phyloP scores from a whole-genome alignment of 805 yeast genomes.

The Middelhovenomyces tepae region DNA sequence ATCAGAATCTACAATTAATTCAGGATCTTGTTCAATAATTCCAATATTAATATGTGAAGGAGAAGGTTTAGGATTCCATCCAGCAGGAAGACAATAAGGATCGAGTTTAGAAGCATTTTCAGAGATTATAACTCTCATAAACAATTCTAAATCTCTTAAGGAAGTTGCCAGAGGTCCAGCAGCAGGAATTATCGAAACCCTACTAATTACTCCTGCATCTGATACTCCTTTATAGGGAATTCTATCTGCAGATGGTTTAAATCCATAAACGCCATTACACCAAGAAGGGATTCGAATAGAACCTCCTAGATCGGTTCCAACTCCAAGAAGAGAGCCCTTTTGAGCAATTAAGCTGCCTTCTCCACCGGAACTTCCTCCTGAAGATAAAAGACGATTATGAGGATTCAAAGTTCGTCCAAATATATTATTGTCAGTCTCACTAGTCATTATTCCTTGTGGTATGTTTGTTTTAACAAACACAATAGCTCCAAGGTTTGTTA shows the following conservation, averaged over 20 bases:
- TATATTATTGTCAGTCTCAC: constrained; percentile 38
- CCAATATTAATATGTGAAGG: too few species aligned
- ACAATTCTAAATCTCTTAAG: constrained; percentile 55
- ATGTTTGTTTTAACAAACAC: constrained; percentile 52
- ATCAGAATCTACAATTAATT: neutral
- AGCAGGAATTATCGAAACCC: constrained; percentile 53
- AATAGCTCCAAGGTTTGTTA: constrained; percentile 47
- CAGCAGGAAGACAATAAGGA: too few species aligned
- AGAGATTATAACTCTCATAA: constrained; percentile 44
- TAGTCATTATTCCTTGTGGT: constrained; percentile 50
- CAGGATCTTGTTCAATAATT: neutral
- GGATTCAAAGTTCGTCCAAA: constrained; percentile 43
- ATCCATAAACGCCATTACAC: constrained; percentile 33
- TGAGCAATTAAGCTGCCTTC: constrained; percentile 41
- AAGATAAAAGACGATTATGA: constrained; percentile 32
- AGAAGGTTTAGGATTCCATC: too few species aligned
- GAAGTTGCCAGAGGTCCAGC: constrained; percentile 59
- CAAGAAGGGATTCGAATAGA: constrained; percentile 41
- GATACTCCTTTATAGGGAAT: constrained; percentile 18
- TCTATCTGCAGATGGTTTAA: constrained; percentile 40
- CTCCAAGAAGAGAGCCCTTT: constrained; percentile 40
- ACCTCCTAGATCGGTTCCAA: constrained; percentile 49
- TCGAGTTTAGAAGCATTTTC: too few species aligned
- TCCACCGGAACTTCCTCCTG: constrained; percentile 50
- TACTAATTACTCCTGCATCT: constrained; percentile 1